A percentile compares a stretch with the other conserved stretches of the same genome.
phyloP scores from a whole-genome alignment of 176 grass and related monocot species.

The Aechmea fasciata region DNA sequence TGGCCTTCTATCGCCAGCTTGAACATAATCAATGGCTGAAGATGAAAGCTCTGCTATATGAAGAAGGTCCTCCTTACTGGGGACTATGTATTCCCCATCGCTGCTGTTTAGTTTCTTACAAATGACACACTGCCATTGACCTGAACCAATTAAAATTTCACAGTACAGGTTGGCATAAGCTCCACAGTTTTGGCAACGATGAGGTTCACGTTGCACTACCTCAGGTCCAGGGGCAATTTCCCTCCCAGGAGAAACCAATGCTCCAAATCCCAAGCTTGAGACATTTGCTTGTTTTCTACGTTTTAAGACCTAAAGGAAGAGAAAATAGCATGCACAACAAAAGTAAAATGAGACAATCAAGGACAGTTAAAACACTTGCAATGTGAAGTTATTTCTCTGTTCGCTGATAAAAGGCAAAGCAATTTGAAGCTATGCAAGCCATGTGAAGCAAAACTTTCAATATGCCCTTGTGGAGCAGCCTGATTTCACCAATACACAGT shows the following conservation, averaged over 20 bases:
- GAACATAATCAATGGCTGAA: constrained; percentile 73
- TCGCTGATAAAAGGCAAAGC: background rate
- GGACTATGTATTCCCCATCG: constrained; percentile 69
- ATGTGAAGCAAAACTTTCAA: background rate
- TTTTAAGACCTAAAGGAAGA: constrained; percentile 60
- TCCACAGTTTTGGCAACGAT: constrained; percentile 63
- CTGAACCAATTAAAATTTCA: constrained; percentile 48
- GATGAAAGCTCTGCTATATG: constrained; percentile 61
- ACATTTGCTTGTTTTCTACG: constrained; percentile 81
- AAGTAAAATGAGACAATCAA: background rate
- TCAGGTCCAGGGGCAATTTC: constrained; percentile 62
- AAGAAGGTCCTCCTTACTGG: constrained; percentile 64
- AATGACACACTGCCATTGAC: constrained; percentile 87
- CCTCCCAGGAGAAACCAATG: constrained; percentile 71
- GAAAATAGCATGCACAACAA: background rate
- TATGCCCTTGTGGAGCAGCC: background rate
- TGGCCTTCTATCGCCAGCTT: constrained; percentile 50
- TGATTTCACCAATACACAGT: too few species aligned
- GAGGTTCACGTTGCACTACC: constrained; percentile 55
- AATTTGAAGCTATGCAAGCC: background rate
- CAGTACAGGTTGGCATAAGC: constrained; percentile 83
- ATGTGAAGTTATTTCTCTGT: background rate
- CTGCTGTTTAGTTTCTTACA: constrained; percentile 79
- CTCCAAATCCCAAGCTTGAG: constrained; percentile 79
- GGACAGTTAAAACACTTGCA: background rate